phyloP scores from a whole-genome alignment of 345 rosid species.

The Hirschfeldia incana region DNA sequence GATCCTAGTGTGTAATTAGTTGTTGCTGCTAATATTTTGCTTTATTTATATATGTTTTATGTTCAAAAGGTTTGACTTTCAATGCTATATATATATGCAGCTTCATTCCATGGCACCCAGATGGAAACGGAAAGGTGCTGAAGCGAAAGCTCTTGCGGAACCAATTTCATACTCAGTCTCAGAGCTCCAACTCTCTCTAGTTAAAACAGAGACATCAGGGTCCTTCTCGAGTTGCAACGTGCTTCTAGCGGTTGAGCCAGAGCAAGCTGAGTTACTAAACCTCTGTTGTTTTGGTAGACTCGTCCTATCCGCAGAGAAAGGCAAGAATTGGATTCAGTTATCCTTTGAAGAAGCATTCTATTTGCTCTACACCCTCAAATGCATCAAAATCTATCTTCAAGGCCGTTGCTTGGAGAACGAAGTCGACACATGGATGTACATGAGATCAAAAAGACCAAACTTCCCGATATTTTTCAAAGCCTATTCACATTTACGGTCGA shows the following conservation, averaged over 20 bases:
- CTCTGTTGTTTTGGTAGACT: constrained; percentile 53
- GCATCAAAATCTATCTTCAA: constrained; percentile 54
- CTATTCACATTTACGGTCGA: constrained; percentile 66
- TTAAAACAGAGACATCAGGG: constrained; percentile 42
- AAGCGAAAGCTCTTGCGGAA: constrained; percentile 65
- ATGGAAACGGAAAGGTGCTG: constrained; percentile 77
- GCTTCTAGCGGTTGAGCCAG: constrained; percentile 48
- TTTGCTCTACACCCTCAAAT: constrained; percentile 52
- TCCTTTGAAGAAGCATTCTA: constrained; percentile 82
- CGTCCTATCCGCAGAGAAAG: constrained; percentile 53
- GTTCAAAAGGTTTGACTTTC: background rate
- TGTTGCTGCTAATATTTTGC: too few relatives aligned
- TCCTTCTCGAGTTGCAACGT: constrained; percentile 48
- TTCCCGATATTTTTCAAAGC: constrained; percentile 71
- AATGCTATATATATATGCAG: background rate
- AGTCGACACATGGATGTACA: constrained; percentile 54
- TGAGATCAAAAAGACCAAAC: constrained; percentile 46
- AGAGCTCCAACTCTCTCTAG: constrained; percentile 51
- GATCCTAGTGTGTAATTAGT: background rate
- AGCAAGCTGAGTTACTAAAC: constrained; percentile 43
- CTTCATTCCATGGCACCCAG: constrained; percentile 56
- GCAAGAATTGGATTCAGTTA: constrained; percentile 71
- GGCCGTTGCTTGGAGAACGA: constrained; percentile 37
- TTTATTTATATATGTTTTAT: background rate
- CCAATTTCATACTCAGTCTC: constrained; percentile 62